phyloP scores from a whole-genome alignment of 2,329 filamentous ascomycete species.

The Didymella sp. region DNA sequence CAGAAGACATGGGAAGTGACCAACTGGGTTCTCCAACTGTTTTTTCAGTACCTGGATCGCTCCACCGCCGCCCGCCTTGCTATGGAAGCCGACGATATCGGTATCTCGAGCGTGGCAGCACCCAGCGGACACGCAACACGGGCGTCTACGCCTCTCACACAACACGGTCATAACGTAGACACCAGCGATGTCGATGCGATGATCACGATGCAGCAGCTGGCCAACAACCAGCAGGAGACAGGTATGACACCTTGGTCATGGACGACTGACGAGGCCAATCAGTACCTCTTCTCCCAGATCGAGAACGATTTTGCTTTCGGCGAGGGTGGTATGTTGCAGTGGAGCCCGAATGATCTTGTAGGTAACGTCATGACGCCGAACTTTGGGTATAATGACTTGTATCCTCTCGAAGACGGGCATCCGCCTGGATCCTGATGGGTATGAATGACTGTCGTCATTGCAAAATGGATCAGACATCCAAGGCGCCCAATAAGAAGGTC shows the following conservation, averaged over 20 bases:
- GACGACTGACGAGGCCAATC: conserved; percentile 40
- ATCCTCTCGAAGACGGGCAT: conserved; percentile 1
- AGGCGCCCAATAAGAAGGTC: too few relatives aligned
- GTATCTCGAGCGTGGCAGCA: conserved; percentile 21
- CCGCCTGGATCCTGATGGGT: not conserved
- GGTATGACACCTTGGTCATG: conserved; percentile 36
- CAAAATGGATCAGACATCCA: too few relatives aligned
- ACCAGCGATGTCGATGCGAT: conserved; percentile 17
- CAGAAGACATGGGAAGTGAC: conserved; percentile 60
- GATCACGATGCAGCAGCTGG: conserved; percentile 11
- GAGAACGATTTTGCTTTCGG: conserved; percentile 43
- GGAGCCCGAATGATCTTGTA: conserved; percentile 30
- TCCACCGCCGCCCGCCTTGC: conserved; percentile 52
- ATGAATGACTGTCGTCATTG: too few relatives aligned
- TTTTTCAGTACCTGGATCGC: conserved; percentile 58
- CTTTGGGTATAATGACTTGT: conserved; percentile 23
- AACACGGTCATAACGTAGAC: conserved; percentile 1
- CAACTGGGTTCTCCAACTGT: conserved; percentile 58
- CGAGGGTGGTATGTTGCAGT: conserved; percentile 34
- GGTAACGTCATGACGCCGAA: conserved; percentile 20
- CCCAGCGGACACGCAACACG: conserved; percentile 17
- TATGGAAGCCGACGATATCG: conserved; percentile 38
- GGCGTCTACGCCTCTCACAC: conserved; percentile 6
- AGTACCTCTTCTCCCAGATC: conserved; percentile 43
- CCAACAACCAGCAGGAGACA: conserved; percentile 6